phyloP scores from a whole-genome alignment of 192 early-diverging fungal species.

The Backusella australiensis region DNA sequence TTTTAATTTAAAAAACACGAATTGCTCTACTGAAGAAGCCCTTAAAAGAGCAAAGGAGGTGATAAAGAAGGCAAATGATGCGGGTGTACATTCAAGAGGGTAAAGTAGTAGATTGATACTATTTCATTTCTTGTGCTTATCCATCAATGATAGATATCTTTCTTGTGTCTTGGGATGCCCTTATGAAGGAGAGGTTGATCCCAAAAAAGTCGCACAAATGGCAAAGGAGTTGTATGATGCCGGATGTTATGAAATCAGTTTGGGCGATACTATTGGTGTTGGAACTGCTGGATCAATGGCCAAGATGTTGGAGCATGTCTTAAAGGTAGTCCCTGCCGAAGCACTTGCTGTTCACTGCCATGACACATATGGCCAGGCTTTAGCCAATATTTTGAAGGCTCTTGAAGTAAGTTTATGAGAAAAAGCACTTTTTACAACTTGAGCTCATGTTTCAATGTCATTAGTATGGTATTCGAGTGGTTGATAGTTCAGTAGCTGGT shows the following conservation, averaged over 20 bases:
- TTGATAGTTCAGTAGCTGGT: slow-evolving; percentile 92
- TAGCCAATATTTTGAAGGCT: slow-evolving; percentile 87
- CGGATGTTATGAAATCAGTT: slow-evolving; percentile 96
- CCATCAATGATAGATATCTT: slow-evolving; percentile 64
- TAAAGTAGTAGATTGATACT: slow-evolving; percentile 28
- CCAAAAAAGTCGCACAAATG: slow-evolving; percentile 68
- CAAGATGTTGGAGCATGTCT: slow-evolving; percentile 68
- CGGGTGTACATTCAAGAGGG: slow-evolving; percentile 58
- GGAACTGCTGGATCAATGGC: slow-evolving; percentile 70
- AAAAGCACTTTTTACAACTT: background rate
- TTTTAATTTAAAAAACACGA: slow-evolving; percentile 90
- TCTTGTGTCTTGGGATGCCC: slow-evolving; percentile 93
- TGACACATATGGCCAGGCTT: slow-evolving; percentile 96
- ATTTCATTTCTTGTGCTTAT: background rate
- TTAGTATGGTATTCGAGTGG: slow-evolving; percentile 82
- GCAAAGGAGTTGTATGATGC: slow-evolving; percentile 73
- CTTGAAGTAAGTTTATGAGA: slow-evolving; percentile 48
- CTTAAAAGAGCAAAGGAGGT: slow-evolving; percentile 70
- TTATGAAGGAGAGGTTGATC: slow-evolving; percentile 79
- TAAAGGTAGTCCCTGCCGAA: slow-evolving; percentile 67
- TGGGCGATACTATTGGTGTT: slow-evolving; percentile 96
- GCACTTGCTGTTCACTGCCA: slow-evolving; percentile 92
- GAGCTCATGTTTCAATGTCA: background rate
- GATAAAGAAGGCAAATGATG: slow-evolving; percentile 59
- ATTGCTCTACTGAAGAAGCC: slow-evolving; percentile 85